phyloP scores from a whole-genome alignment of 768 basidiomycete species.

The Cystofilobasidium capitatum region DNA sequence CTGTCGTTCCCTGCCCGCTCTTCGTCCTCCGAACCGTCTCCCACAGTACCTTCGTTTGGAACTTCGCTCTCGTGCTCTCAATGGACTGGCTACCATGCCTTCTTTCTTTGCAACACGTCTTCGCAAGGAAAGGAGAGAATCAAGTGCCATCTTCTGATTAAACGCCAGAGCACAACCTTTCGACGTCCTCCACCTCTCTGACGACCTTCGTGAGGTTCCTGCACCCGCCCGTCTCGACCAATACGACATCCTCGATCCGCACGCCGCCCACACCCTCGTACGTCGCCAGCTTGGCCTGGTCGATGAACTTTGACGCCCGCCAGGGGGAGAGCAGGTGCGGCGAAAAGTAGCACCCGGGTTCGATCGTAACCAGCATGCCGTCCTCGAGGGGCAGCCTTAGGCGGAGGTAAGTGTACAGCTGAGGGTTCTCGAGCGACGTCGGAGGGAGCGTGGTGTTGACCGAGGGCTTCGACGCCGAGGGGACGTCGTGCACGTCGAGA shows the following conservation, averaged over 20 bases:
- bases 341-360: constrained; percentile 77
- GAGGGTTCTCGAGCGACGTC: constrained; percentile 44
- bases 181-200: constrained; percentile 74
- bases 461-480: constrained; percentile 62
- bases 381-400: constrained; percentile 60
- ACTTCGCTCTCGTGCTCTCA: too few relatives aligned
- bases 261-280: constrained; percentile 84
- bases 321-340: constrained; percentile 61
- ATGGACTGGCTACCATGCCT: too few relatives aligned
- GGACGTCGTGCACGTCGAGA: constrained; percentile 88
- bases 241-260: constrained; percentile 82
- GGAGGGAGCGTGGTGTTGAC: constrained; percentile 37
- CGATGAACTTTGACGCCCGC: constrained; percentile 55
- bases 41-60: too few relatives aligned
- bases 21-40: too few relatives aligned
- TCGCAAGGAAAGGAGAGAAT: too few relatives aligned
- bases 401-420: constrained; percentile 70
- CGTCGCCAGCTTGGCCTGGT: constrained; percentile 56
- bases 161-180: constrained; percentile 65
- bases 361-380: constrained; percentile 86
- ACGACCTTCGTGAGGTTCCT: constrained; percentile 78
- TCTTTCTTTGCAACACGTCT: too few relatives aligned
- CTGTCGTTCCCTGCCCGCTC: too few relatives aligned
- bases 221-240: constrained; percentile 61
- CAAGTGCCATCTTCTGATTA: background rate